Evolutionary conservation across 2,329 filamentous ascomycete genomes (phyloP).

Genomic region (Pseudogymnoascus sp.): DNA sequence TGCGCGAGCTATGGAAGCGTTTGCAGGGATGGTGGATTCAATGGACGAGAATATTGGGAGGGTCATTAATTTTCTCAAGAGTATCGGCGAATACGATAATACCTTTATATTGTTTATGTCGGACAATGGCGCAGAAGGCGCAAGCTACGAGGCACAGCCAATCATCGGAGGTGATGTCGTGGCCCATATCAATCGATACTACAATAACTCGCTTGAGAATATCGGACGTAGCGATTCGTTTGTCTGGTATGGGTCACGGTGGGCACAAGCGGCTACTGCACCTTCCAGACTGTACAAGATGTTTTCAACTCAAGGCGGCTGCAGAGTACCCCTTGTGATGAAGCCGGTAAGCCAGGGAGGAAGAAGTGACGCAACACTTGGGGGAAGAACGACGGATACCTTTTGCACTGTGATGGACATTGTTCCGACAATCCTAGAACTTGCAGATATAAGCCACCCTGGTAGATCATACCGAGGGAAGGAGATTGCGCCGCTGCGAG

Average conservation of each 20-base stretch:
- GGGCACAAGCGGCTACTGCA: conserved; percentile 48
- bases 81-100: conserved; percentile 53
- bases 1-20: conserved; percentile 52
- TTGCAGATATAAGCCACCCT: conserved; percentile 29
- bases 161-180: conserved; percentile 48
- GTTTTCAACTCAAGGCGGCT: neutral
- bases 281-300: conserved; percentile 34
- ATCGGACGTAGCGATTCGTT: conserved; percentile 50
- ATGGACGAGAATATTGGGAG: conserved; percentile 56
- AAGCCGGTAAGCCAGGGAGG: neutral
- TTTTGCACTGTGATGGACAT: conserved; percentile 36
- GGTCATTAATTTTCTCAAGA: conserved; percentile 48
- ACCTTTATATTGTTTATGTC: conserved; percentile 58
- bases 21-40: conserved; percentile 56
- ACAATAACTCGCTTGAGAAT: conserved; percentile 51
- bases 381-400: conserved; percentile 17
- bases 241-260: conserved; percentile 53
- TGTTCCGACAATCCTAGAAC: conserved; percentile 30
- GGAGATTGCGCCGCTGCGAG: conserved; percentile 27
- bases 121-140: conserved; percentile 57
- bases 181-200: conserved; percentile 48
- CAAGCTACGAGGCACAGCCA: conserved; percentile 50
- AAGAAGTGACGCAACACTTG: neutral
- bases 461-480: conserved; percentile 24
- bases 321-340: neutral